Conservation (phyloP, 441 rosid species). For the Bruguiera hainesii region DNA sequence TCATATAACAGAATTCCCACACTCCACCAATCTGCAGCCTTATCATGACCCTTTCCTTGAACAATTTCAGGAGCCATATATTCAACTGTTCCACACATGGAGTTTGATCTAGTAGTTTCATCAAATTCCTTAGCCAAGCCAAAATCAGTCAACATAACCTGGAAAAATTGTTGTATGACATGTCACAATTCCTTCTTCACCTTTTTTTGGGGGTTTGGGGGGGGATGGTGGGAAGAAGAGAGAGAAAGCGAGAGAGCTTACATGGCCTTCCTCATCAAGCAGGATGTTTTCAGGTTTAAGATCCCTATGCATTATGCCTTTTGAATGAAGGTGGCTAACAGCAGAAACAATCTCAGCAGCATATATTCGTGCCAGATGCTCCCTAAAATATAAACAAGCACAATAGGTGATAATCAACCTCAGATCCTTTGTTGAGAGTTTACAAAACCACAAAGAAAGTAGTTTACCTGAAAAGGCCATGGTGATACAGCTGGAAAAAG, state of each 20-base stretch:
- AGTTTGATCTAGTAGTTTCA: conserved; percentile 82
- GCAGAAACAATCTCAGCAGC: conserved; percentile 93
- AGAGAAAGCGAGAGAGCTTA: conserved; percentile 32
- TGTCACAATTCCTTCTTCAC: conserved; percentile 4
- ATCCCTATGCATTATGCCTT: conserved; percentile 97
- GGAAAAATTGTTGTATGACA: conserved; percentile 8
- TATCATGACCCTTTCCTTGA: conserved; percentile 86
- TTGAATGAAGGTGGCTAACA: conserved; percentile 85
- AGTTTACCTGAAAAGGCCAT: conserved; percentile 87
- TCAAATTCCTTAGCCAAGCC: conserved; percentile 89
- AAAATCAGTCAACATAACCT: conserved; percentile 87
- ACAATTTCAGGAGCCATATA: conserved; percentile 96
- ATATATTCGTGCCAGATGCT: conserved; percentile 90
- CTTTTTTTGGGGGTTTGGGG: background rate
- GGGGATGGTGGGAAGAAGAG: background rate
- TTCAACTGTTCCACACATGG: conserved; percentile 89
- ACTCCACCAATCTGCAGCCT: conserved; percentile 99
- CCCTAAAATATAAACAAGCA: conserved; percentile 39
- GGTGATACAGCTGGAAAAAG: conserved; percentile 92
- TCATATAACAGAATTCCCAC: conserved; percentile 82
- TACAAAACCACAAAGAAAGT: background rate
- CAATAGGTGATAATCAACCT: conserved; percentile 21
- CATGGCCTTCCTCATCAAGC: conserved; percentile 85
- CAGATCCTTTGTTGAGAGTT: background rate
- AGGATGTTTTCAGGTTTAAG: conserved; percentile 95